Evolutionary conservation across 2,329 filamentous ascomycete genomes (phyloP).

Genomic region (Taxawa tesnikishii): DNA sequence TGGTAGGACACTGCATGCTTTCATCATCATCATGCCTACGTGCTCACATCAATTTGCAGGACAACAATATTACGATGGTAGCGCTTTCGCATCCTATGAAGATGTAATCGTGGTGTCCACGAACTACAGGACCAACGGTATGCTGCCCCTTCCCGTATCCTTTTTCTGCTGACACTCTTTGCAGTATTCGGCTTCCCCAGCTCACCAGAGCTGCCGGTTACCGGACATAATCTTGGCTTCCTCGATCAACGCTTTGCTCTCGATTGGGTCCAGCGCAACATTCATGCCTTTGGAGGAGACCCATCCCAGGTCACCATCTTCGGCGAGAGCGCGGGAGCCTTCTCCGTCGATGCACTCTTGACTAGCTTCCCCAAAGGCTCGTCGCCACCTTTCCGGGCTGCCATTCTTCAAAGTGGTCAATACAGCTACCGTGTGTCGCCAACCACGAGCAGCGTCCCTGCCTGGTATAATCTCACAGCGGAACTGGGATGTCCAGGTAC

Average conservation of each 20-base stretch:
- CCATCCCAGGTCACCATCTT: conserved; percentile 24
- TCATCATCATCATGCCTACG: too few species aligned
- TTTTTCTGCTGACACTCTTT: too few species aligned
- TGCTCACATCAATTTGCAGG: too few species aligned
- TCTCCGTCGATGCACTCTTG: conserved; percentile 20
- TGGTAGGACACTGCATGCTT: too few species aligned
- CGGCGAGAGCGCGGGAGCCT: conserved; percentile 20
- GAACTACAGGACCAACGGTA: conserved; percentile 23
- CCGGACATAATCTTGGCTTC: conserved; percentile 22
- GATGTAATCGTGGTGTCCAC: conserved; percentile 22
- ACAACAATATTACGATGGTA: conserved; percentile 18
- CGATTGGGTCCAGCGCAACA: conserved; percentile 25
- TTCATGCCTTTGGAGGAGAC: conserved; percentile 23
- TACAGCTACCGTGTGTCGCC: conserved; percentile 16
- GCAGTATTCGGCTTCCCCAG: conserved; percentile 28
- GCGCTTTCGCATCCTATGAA: conserved; percentile 19
- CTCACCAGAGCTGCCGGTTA: conserved; percentile 21
- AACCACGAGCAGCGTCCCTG: conserved; percentile 5
- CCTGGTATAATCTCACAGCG: conserved; percentile 14
- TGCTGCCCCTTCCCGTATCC: too few species aligned
- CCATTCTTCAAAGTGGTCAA: conserved; percentile 20
- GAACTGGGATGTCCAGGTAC: conserved; percentile 16
- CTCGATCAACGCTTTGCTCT: conserved; percentile 23
- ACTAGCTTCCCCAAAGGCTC: conserved; percentile 15
- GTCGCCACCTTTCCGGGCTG: conserved; percentile 20